Base-by-base conservation (phyloP, 78 protist species). In the Dictyostelium brefeldianum region DNA sequence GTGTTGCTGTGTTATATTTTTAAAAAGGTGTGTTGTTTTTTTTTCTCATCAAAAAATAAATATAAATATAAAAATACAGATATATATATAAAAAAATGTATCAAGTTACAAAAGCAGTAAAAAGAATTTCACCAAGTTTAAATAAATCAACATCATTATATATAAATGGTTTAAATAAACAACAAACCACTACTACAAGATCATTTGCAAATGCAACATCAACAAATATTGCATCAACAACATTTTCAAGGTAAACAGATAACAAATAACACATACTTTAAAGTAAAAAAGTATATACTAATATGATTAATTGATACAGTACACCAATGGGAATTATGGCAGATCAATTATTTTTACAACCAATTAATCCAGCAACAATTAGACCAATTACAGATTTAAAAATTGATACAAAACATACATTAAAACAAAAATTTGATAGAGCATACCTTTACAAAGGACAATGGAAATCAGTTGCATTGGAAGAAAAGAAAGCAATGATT, bases 261-360 rank as follows among this genome's bases (percentile, higher is more conserved):
- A 65, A 27, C 74, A 57, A n/a, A 8, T 2, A 51, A 10, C 3
- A 7, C 57, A 51, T 14, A 14, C 9, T 1, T 51, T 6, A 51
- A 51, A 51, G n/a, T 6, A 57, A 4, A 3, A 4, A n/a, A 3
- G 59, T 53, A 53, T 53, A 17, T 11, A 11, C 18, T 53, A 17
- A 53, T 17, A 17, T 53, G 18, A 4, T 17, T 3, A 53, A 56
- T 56, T 56, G 6, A 18, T 70, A 36, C 25, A 75, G 81, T 22
- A 54, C 83, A 27, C 83, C 83, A 78, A 54, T 78, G 69, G 83
- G 83, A n/a, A 51, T 78, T 46, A 27, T 87, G 22, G 62, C 92
- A 56, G 92, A 87, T 77, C 84, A 87, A 87, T 77, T 87, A 62
- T 87, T 77, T 69, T 87, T 87, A 64, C 82, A 74, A 87, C 92